Base-by-base conservation (phyloP, 2,329 filamentous ascomycete genomes). In the Exophiala sp. region DNA sequence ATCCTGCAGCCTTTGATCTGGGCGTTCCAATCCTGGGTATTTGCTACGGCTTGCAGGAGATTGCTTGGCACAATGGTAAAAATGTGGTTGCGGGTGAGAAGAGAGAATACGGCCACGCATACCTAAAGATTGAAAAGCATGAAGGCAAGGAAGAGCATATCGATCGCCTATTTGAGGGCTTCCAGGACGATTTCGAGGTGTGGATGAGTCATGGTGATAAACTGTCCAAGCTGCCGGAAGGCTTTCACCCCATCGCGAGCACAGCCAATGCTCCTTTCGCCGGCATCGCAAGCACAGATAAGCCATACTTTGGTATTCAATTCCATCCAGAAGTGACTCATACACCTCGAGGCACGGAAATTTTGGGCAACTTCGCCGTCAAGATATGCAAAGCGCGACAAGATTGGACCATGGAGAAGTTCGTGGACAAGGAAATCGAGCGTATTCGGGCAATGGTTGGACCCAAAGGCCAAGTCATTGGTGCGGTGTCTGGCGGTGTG, bases 201-300 rank as follows among this genome's bases (percentile, higher is more conserved):
- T 92, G 83, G 80, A 96, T 96, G 91, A 88, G 83, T 62, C 92
- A 97, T 69, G 86, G 85, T 54, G 91, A 96, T 73, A 95, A 95
- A 78, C 81, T 97, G 9, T 80, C 79, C 36, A 75, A 80, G 51
- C 77, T 96, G 36, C 91, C 91, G 7, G 75, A 85, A 34, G 81
- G 78, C 38, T 96, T 95, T 68, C 73, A 81, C 55, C 84, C 79
- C 12, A 83, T 96, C 63, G 91, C 88, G 47, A 86, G 78, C 3
- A 92, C 90, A 2, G 68, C 76, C 47, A 95, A 94, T 73, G 84
- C 88, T 0, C 82, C 85, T 20, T 95, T 82, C 63, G 91, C 91
- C 9, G 89, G 83, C 54, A 95, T 76, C 52, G 74, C 71, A n/a
- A 73, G 72, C 64, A 83, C 86, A 45, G 62, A 60, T 16, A 69